Percentiles rank a stretch among this genome's conserved stretches.
phyloP scores from a whole-genome alignment of 2,329 filamentous ascomycete species.

The Fusarium marasasianum region DNA sequence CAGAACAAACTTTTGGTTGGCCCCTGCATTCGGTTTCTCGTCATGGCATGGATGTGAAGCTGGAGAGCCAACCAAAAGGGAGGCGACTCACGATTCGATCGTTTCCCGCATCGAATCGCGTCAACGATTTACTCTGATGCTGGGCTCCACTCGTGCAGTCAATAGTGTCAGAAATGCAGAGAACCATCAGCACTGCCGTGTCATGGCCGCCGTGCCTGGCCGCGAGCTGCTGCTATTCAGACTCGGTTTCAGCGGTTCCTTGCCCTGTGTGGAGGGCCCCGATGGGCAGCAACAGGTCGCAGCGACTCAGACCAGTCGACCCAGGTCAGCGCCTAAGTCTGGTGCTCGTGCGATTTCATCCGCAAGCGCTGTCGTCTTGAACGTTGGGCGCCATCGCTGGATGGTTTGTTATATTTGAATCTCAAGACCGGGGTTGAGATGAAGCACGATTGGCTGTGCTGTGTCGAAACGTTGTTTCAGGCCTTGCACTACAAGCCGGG shows the following conservation, averaged over 20 bases:
- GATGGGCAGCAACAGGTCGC: constrained; percentile 31
- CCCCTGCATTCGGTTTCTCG: constrained; percentile 20
- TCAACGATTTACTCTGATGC: constrained; percentile 2
- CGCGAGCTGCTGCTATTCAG: constrained; percentile 22
- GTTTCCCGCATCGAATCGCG: constrained; percentile 23
- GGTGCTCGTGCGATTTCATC: constrained; percentile 32
- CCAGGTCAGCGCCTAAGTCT: constrained; percentile 35
- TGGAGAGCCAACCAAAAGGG: constrained; percentile 18
- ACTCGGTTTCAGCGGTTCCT: constrained; percentile 29
- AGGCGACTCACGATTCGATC: constrained; percentile 22
- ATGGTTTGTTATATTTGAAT: constrained; percentile 17
- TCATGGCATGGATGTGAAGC: constrained; percentile 12
- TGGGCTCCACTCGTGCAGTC: constrained; percentile 23
- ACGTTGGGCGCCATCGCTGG: constrained; percentile 28
- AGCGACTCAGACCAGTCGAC: constrained; percentile 30
- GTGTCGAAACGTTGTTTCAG: constrained; percentile 41
- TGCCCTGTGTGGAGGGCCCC: constrained; percentile 9
- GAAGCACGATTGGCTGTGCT: constrained; percentile 37
- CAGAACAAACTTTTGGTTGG: constrained; percentile 1
- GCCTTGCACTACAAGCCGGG: constrained; percentile 5
- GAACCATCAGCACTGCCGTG: constrained; percentile 31
- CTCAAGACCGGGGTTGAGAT: constrained; percentile 38
- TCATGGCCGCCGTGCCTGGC: constrained; percentile 41
- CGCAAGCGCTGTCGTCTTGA: constrained; percentile 21
- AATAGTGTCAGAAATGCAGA: constrained; percentile 5